These are phyloP conservation scores for Triadica sebifera DNA, from an alignment of 345 rosid genomes.

Conservation along the genomic window DNA sequence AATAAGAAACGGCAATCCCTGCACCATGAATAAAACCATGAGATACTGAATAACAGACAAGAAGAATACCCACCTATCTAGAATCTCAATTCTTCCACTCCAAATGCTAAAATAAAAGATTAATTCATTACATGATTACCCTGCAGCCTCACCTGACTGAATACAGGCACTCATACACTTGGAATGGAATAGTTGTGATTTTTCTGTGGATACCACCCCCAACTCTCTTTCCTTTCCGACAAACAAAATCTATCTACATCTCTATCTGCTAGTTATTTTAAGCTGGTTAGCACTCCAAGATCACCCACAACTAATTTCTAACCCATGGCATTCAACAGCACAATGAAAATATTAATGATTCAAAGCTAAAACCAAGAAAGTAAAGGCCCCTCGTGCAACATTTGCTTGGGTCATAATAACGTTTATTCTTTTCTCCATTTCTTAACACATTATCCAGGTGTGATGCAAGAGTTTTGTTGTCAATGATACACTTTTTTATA, in stretches of 20 bases:
- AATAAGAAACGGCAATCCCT: constrained; percentile 75
- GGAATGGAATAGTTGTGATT: neutral
- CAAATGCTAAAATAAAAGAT: neutral
- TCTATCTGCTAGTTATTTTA: neutral
- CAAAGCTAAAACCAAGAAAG: constrained; percentile 1
- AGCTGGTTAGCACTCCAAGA: neutral
- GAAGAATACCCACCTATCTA: neutral
- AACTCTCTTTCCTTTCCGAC: neutral
- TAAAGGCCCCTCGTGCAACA: neutral
- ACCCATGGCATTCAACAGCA: neutral
- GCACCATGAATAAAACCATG: constrained; percentile 26
- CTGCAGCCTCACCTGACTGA: neutral
- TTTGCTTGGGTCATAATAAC: neutral
- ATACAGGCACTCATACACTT: neutral
- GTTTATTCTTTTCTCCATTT: neutral
- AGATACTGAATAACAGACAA: constrained; percentile 22
- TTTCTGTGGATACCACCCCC: neutral
- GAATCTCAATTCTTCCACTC: neutral
- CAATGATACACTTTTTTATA: neutral
- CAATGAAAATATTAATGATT: neutral
- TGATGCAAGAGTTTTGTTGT: neutral
- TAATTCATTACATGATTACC: neutral
- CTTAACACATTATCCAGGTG: neutral
- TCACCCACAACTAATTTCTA: neutral
- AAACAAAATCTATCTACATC: neutral